These are phyloP conservation scores for Pleurotus tuber-regium DNA, from an alignment of 768 basidiomycete species.

Conservation along the genomic window DNA sequence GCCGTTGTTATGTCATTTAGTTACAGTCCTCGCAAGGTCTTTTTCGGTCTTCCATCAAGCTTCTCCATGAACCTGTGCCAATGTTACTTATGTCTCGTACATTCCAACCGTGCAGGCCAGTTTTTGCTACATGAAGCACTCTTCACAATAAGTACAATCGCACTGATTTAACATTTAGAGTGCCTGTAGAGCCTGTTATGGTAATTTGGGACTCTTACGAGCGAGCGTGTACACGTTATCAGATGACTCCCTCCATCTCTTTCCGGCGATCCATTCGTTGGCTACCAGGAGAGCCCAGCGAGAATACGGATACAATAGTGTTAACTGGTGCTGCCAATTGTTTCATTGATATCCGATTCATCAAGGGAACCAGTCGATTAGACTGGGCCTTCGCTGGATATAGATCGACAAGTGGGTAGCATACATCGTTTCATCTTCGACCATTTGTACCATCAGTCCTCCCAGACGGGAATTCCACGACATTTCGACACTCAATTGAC, in stretches of 20 bases:
- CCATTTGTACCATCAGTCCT: not conserved
- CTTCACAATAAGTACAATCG: too few species aligned
- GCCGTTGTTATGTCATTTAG: too few species aligned
- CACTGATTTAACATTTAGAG: too few species aligned
- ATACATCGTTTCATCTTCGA: not conserved
- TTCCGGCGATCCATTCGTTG: conserved; percentile 29
- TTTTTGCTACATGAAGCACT: too few species aligned
- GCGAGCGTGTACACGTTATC: not conserved
- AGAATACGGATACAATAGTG: conserved; percentile 35
- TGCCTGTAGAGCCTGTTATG: not conserved
- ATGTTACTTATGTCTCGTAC: too few species aligned
- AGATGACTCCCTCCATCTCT: not conserved
- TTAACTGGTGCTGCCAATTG: conserved; percentile 28
- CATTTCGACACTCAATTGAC: conserved; percentile 30
- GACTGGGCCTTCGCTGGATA: conserved; percentile 41
- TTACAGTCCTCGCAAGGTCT: too few species aligned
- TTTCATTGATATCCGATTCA: conserved; percentile 35
- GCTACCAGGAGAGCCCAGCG: conserved; percentile 27
- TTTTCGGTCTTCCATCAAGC: too few species aligned
- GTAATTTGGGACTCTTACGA: not conserved
- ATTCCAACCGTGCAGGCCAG: too few species aligned
- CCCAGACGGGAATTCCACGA: conserved; percentile 16
- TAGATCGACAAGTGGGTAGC: conserved; percentile 14
- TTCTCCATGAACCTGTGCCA: too few species aligned
- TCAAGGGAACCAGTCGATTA: conserved; percentile 23